A percentile compares a stretch with the other conserved stretches of the same genome.
These are phyloP conservation scores for Ogataea corticis DNA, from an alignment of 805 yeast genomes.

Conservation along the genomic window DNA sequence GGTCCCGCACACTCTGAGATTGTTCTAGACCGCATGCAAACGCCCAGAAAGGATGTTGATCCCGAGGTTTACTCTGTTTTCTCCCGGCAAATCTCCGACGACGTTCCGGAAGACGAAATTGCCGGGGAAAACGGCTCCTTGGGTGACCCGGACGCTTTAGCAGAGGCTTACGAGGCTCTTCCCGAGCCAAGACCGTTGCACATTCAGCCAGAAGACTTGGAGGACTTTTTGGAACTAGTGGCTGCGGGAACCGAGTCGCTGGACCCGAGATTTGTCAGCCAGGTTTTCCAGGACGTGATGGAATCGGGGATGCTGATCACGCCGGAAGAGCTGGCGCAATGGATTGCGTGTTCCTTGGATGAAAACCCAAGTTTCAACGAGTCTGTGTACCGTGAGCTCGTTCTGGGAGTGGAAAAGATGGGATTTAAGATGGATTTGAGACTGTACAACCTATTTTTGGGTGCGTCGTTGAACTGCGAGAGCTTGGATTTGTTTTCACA, in stretches of 20 bases:
- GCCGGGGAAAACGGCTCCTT: background rate
- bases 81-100: slow-evolving; percentile 5
- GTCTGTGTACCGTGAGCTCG: slow-evolving; percentile 13
- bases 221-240: slow-evolving; percentile 19
- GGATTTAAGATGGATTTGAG: slow-evolving; percentile 19
- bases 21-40: slow-evolving; percentile 12
- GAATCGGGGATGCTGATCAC: slow-evolving; percentile 23
- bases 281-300: slow-evolving; percentile 23
- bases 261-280: slow-evolving; percentile 11
- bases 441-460: slow-evolving; percentile 19
- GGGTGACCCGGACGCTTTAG: slow-evolving; percentile 6
- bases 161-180: slow-evolving; percentile 18
- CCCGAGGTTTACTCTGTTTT: slow-evolving; percentile 14
- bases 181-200: slow-evolving; percentile 23
- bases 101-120: too few species aligned
- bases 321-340: slow-evolving; percentile 18
- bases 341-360: slow-evolving; percentile 15
- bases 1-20: slow-evolving; percentile 17
- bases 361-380: slow-evolving; percentile 10
- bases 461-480: slow-evolving; percentile 16
- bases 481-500: slow-evolving; percentile 18
- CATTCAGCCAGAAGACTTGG: slow-evolving; percentile 22
- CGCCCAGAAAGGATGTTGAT: slow-evolving; percentile 11
- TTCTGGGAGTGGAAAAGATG: slow-evolving; percentile 8
- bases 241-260: slow-evolving; percentile 12